These are phyloP conservation scores for Ligustrum vulgare DNA, from an alignment of 257 asterid genomes.

Conservation along the genomic window DNA sequence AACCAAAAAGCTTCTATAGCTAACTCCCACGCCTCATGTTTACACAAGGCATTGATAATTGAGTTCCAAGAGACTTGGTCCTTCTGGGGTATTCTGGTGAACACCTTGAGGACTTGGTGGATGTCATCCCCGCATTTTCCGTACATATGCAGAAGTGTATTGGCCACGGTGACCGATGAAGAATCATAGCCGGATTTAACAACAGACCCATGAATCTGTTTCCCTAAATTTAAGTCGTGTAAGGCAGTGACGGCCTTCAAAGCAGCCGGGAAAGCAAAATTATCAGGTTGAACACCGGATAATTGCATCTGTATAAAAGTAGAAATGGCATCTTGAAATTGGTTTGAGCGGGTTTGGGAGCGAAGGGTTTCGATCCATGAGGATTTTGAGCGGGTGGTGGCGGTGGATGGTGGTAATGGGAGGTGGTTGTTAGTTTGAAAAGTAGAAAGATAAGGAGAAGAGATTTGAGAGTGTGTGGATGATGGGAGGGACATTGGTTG, in stretches of 20 bases:
- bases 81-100: slow-evolving; percentile 64
- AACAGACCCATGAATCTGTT: slow-evolving; percentile 62
- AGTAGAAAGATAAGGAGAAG: slow-evolving; percentile 23
- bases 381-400: slow-evolving; percentile 40
- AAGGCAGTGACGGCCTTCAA: slow-evolving; percentile 73
- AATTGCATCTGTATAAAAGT: slow-evolving; percentile 59
- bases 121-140: slow-evolving; percentile 55
- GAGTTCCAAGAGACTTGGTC: slow-evolving; percentile 94
- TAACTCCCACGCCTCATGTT: slow-evolving; percentile 65
- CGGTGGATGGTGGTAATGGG: slow-evolving; percentile 28
- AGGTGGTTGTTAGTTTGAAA: slow-evolving; percentile 29
- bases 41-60: slow-evolving; percentile 68
- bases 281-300: slow-evolving; percentile 67
- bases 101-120: slow-evolving; percentile 54
- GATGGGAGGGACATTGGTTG: slow-evolving; percentile 40
- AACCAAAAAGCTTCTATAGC: slow-evolving; percentile 65
- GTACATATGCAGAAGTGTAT: slow-evolving; percentile 67
- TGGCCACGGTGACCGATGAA: slow-evolving; percentile 62
- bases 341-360: slow-evolving; percentile 52
- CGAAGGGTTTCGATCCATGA: slow-evolving; percentile 72
- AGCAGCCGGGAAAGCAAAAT: slow-evolving; percentile 72
- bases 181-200: slow-evolving; percentile 59
- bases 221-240: slow-evolving; percentile 57
- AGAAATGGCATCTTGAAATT: slow-evolving; percentile 59
- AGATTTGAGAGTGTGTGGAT: slow-evolving; percentile 24